These are phyloP conservation scores for Chlorophyllum brunneum DNA, from an alignment of 768 basidiomycete species.

Conservation along the genomic window DNA sequence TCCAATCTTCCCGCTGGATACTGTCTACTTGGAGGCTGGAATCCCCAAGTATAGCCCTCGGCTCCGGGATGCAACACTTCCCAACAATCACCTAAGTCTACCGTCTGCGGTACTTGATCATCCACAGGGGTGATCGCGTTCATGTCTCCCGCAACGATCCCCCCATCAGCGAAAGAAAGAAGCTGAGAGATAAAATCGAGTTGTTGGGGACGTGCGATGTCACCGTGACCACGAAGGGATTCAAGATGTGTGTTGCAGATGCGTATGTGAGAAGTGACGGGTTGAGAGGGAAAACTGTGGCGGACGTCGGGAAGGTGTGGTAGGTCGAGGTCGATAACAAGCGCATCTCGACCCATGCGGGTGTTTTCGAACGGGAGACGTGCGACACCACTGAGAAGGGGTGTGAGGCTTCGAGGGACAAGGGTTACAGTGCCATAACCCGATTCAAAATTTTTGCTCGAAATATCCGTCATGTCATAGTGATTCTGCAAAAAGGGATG, in stretches of 20 bases:
- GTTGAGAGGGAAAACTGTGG: constrained; percentile 2
- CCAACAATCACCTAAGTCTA: constrained; percentile 5
- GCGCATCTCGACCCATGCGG: constrained; percentile 8
- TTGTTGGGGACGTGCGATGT: constrained; percentile 5
- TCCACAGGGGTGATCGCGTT: constrained; percentile 8
- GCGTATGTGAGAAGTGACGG: not conserved
- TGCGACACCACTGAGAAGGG: not conserved
- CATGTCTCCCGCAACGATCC: constrained; percentile 12
- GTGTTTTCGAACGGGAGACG: constrained; percentile 5
- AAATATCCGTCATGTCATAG: constrained; percentile 7
- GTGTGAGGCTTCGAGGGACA: not conserved
- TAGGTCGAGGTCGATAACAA: constrained; percentile 8
- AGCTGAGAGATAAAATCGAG: not conserved
- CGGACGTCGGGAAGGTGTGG: not conserved
- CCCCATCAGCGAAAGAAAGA: constrained; percentile 2
- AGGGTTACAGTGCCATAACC: constrained; percentile 3
- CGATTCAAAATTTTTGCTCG: not conserved
- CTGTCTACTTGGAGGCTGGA: not conserved
- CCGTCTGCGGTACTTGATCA: not conserved
- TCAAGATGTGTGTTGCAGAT: constrained; percentile 7
- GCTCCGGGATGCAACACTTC: constrained; percentile 3
- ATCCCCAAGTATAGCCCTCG: constrained; percentile 8
- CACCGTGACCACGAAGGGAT: constrained; percentile 6
- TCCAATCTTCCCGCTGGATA: constrained; percentile 6
- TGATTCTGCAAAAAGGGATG: constrained; percentile 4